Percentiles rank a stretch among this genome's conserved stretches.
phyloP scores from a whole-genome alignment of 306 rosid genomes.

The Amphicarpaea edgeworthii region DNA sequence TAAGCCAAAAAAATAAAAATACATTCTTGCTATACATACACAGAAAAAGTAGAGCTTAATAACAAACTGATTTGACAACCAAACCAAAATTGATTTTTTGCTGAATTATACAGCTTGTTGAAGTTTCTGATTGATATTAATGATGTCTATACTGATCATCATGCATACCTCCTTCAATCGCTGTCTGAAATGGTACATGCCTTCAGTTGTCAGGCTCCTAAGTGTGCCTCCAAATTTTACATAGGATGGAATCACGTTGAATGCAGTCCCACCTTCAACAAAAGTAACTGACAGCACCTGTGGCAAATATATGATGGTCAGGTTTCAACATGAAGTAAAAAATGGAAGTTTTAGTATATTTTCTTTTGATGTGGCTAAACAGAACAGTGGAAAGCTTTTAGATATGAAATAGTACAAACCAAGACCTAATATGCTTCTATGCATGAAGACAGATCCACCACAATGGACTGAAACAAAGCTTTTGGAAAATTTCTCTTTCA shows the following conservation, averaged over 20 bases:
- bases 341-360: too few species aligned
- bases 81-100: conserved; percentile 1
- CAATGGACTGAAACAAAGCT: conserved; percentile 15
- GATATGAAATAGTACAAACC: not conserved
- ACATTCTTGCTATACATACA: not conserved
- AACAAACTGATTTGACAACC: conserved; percentile 15
- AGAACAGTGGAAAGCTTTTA: conserved; percentile 35
- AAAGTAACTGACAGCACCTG: conserved; percentile 73
- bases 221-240: conserved; percentile 76
- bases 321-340: conserved; percentile 5
- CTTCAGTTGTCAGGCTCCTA: conserved; percentile 74
- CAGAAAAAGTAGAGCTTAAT: conserved; percentile 15
- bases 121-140: conserved; percentile 16
- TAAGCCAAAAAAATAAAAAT: not conserved
- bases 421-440: not conserved
- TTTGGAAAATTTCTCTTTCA: conserved; percentile 19
- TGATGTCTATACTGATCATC: conserved; percentile 27
- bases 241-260: conserved; percentile 60
- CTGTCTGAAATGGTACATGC: conserved; percentile 61
- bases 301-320: conserved; percentile 37
- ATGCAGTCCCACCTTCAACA: conserved; percentile 62
- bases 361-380: conserved; percentile 7
- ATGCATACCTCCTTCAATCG: conserved; percentile 64
- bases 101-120: conserved; percentile 6
- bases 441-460: not conserved